Evolutionary conservation across 768 basidiomycete genomes (phyloP).

Genomic region (Trametes punicea): DNA sequence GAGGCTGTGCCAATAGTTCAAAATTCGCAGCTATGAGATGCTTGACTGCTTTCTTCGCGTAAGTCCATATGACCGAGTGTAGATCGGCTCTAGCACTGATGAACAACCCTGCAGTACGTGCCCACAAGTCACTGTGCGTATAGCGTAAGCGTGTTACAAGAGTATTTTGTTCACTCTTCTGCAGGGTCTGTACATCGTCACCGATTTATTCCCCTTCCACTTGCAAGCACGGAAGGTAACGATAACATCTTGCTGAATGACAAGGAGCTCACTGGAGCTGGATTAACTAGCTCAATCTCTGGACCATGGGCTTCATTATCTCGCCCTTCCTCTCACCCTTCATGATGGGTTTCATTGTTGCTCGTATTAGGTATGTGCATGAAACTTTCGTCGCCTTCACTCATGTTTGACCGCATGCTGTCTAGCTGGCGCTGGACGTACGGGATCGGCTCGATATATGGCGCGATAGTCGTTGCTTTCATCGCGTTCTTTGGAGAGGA

Average conservation of each 20-base stretch:
- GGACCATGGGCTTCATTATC: slow-evolving; percentile 72
- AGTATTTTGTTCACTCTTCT: not conserved
- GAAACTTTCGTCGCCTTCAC: not conserved
- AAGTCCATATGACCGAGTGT: slow-evolving; percentile 10
- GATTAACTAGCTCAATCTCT: slow-evolving; percentile 50
- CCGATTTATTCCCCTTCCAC: slow-evolving; percentile 68
- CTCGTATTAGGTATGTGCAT: slow-evolving; percentile 39
- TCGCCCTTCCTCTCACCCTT: slow-evolving; percentile 65
- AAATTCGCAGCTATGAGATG: slow-evolving; percentile 52
- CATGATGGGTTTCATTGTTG: slow-evolving; percentile 65
- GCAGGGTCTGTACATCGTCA: slow-evolving; percentile 57
- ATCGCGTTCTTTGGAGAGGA: slow-evolving; percentile 64
- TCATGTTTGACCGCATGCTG: not conserved
- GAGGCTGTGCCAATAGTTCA: not conserved
- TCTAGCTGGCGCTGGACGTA: slow-evolving; percentile 63
- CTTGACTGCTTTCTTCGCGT: slow-evolving; percentile 56
- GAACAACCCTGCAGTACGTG: slow-evolving; percentile 37
- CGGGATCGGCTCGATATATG: slow-evolving; percentile 61
- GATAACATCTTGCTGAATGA: not conserved
- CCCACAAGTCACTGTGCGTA: slow-evolving; percentile 53
- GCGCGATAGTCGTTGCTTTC: slow-evolving; percentile 48
- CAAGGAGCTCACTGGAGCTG: not conserved
- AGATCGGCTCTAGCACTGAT: too few relatives aligned
- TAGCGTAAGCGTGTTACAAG: not conserved
- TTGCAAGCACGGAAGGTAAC: slow-evolving; percentile 60